phyloP scores from a whole-genome alignment of 371 early-diverging fungal species.

The Mortierella sp. region DNA sequence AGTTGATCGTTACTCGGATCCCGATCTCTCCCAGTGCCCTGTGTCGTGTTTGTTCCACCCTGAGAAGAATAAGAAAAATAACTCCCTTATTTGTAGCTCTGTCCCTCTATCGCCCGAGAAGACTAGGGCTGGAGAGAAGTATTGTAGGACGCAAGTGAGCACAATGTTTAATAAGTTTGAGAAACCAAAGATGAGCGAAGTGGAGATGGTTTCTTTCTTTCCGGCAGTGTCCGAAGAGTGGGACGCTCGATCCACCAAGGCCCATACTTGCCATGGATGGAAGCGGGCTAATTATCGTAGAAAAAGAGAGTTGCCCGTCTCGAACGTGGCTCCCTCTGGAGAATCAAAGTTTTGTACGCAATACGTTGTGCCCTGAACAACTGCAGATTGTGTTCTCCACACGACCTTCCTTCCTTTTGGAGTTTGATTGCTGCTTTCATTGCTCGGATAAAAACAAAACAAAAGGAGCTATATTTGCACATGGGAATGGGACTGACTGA shows the following conservation, averaged over 20 bases:
- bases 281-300: neutral
- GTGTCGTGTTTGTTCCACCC: too few species aligned
- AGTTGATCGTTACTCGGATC: neutral
- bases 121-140: neutral
- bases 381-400: neutral
- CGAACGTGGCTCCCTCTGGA: neutral
- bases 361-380: neutral
- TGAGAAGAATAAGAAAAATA: neutral
- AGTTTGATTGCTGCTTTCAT: neutral
- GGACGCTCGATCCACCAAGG: slow-evolving; percentile 9
- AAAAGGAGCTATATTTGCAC: neutral
- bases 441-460: slow-evolving; percentile 2
- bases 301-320: slow-evolving; percentile 16
- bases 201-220: neutral
- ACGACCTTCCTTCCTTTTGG: neutral
- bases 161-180: neutral
- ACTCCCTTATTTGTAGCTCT: too few species aligned
- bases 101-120: neutral
- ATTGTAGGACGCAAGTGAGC: neutral
- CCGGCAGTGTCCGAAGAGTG: slow-evolving; percentile 20
- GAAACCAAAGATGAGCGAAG: neutral
- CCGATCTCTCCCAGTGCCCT: neutral
- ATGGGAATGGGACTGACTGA: neutral
- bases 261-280: neutral
- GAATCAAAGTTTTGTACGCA: too few species aligned